Base-by-base conservation (phyloP, 176 grass and related monocot species). In the Chloris gayana region DNA sequence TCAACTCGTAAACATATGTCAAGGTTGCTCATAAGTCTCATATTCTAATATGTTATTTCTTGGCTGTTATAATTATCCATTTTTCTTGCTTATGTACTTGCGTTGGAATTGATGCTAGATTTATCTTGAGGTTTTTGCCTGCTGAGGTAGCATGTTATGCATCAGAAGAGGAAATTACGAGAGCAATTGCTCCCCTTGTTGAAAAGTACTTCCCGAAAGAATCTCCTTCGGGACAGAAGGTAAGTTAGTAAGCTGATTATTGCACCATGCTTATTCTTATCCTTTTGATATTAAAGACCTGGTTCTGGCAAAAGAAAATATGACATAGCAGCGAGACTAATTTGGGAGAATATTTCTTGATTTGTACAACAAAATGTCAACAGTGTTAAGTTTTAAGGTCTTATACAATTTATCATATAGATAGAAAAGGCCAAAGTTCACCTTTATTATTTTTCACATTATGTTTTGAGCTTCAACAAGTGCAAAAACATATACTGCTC, bases 1-100 rank as follows among this genome's bases (percentile, higher is more conserved):
- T 91, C 90, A 56, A 93, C 92, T 73, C 87, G 79, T 74, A 98
- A 98, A 84, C 90, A 98, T 83, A 98, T 98, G 92, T 98, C 92
- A 76, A 98, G 96, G 96, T 98, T 67, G 33, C 69, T 77, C 3
- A 47, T 47, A 47, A 47, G 13, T 47, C 45, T 47, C 13, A 29
- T 74, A 51, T 62, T 32, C 74, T 11, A 42, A 69, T n/a, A 64
- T 75, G 44, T 32, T 47, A 14, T 47, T 47, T 47, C 30, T 15
- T 80, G 65, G 44, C 26, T 58, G 4, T 34, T 57, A 46, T 21
- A 4, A 63, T 22, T 70, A 21, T 79, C 24, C 34, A 58, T 4
- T 30, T 58, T 64, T 70, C 7, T 34, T 75, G 37, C 73, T 89
- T 85, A 71, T 67, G 14, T 8, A 82, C 9, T 49, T 29, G 14